Evolutionary conservation across 2,329 filamentous ascomycete species (phyloP).

Genomic region (Venturia carpophila): DNA sequence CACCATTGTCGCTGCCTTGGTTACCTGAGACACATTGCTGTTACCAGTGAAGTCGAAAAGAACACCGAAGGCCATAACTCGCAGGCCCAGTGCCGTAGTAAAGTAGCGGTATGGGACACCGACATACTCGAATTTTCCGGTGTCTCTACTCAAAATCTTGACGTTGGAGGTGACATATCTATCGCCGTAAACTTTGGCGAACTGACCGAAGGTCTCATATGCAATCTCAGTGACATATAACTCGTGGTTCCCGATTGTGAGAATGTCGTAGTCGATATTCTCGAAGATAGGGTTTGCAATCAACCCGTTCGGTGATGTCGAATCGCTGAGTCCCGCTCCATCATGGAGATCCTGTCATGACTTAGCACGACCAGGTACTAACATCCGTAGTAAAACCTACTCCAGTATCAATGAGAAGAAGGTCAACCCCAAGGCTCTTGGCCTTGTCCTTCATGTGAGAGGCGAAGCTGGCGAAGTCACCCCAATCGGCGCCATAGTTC

Average conservation of each 20-base stretch:
- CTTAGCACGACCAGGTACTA: conserved; percentile 10
- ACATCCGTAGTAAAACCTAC: conserved; percentile 43
- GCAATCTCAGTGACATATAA: conserved; percentile 55
- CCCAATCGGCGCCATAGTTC: conserved; percentile 60
- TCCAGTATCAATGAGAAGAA: conserved; percentile 54
- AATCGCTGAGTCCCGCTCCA: conserved; percentile 55
- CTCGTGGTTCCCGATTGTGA: conserved; percentile 57
- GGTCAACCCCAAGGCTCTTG: conserved; percentile 48
- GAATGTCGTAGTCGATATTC: conserved; percentile 46
- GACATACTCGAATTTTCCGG: conserved; percentile 39
- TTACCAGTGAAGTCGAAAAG: conserved; percentile 48
- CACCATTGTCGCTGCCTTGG: conserved; percentile 44
- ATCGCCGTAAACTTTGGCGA: conserved; percentile 50
- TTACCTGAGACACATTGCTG: conserved; percentile 54
- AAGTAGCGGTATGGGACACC: conserved; percentile 44
- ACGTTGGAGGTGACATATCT: conserved; percentile 49
- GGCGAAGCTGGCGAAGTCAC: conserved; percentile 55
- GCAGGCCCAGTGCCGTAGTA: conserved; percentile 40
- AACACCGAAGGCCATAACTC: conserved; percentile 48
- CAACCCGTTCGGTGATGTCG: conserved; percentile 49
- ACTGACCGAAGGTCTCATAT: conserved; percentile 53
- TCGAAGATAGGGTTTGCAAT: conserved; percentile 47
- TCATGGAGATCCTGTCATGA: conserved; percentile 52
- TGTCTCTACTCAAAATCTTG: conserved; percentile 39
- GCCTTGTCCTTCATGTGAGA: conserved; percentile 54